phyloP scores from a whole-genome alignment of 345 rosid species.

The Syzygium aromaticum region DNA sequence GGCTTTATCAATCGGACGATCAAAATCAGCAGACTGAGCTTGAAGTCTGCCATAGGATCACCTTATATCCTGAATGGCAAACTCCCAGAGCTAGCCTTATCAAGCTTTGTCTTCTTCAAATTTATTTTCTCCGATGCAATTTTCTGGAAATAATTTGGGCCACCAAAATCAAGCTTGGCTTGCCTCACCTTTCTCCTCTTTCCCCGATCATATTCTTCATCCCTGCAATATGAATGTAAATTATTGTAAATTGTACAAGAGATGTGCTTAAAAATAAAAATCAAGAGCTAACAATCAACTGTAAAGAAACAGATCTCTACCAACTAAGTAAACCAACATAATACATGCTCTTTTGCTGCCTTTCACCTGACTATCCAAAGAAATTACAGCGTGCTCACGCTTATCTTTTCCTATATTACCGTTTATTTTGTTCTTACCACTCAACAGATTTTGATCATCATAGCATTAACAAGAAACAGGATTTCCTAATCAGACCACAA shows the following conservation, averaged over 20 bases:
- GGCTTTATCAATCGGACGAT: not conserved
- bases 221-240: conserved; percentile 32
- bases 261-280: not conserved
- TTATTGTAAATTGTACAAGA: not conserved
- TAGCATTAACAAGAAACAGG: not conserved
- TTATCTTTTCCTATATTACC: not conserved
- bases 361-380: not conserved
- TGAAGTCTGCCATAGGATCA: not conserved
- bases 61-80: conserved; percentile 52
- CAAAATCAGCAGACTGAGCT: conserved; percentile 11
- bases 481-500: not conserved
- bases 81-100: conserved; percentile 22
- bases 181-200: conserved; percentile 71
- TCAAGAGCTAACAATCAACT: not conserved
- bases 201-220: conserved; percentile 92
- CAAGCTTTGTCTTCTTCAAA: conserved; percentile 27
- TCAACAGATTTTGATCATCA: not conserved
- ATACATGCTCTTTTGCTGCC: not conserved
- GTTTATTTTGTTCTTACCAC: not conserved
- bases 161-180: conserved; percentile 29
- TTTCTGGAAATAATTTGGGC: conserved; percentile 77
- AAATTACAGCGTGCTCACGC: not conserved
- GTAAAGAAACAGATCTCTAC: not conserved
- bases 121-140: conserved; percentile 36
- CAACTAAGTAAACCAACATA: not conserved